phyloP scores from a whole-genome alignment of 352 stramenopile species.

The Pythium coloratum region DNA sequence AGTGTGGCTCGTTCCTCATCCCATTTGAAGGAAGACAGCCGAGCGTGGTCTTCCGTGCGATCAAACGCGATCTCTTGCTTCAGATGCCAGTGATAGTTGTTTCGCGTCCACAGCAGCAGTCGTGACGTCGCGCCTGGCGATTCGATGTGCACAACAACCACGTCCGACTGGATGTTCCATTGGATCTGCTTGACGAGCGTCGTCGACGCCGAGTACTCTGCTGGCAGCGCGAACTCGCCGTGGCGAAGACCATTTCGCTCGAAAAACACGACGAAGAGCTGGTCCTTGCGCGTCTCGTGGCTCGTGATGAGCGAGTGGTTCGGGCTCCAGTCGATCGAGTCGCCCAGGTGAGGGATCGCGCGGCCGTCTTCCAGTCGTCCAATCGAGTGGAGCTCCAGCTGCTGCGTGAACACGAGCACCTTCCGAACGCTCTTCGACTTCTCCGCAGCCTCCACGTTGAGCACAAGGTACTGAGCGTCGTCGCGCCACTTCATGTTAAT shows the following conservation, averaged over 20 bases:
- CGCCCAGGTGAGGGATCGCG: slow-evolving; percentile 43
- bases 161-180: slow-evolving; percentile 73
- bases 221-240: slow-evolving; percentile 67
- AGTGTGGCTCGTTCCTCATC: slow-evolving; percentile 48
- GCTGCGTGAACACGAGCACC: slow-evolving; percentile 55
- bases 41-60: slow-evolving; percentile 9
- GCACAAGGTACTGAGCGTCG: slow-evolving; percentile 62
- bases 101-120: slow-evolving; percentile 73
- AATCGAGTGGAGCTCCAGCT: slow-evolving; percentile 58
- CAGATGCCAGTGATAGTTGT: slow-evolving; percentile 87
- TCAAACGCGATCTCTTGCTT: slow-evolving; percentile 61
- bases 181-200: slow-evolving; percentile 36
- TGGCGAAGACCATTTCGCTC: slow-evolving; percentile 81
- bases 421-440: slow-evolving; percentile 29
- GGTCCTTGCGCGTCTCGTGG: slow-evolving; percentile 53
- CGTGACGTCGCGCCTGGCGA: slow-evolving; percentile 10
- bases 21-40: slow-evolving; percentile 45
- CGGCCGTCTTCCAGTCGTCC: slow-evolving; percentile 75
- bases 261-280: slow-evolving; percentile 78
- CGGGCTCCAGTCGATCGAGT: slow-evolving; percentile 63
- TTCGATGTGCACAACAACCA: slow-evolving; percentile 57
- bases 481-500: slow-evolving; percentile 66
- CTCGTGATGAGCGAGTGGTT: slow-evolving; percentile 75
- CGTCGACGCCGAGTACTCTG: slow-evolving; percentile 30
- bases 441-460: slow-evolving; percentile 42